Percentiles rank a stretch among this genome's conserved stretches.
Evolutionary conservation across 2,329 filamentous ascomycete species (phyloP).

Genomic region (Daldinia sp.): DNA sequence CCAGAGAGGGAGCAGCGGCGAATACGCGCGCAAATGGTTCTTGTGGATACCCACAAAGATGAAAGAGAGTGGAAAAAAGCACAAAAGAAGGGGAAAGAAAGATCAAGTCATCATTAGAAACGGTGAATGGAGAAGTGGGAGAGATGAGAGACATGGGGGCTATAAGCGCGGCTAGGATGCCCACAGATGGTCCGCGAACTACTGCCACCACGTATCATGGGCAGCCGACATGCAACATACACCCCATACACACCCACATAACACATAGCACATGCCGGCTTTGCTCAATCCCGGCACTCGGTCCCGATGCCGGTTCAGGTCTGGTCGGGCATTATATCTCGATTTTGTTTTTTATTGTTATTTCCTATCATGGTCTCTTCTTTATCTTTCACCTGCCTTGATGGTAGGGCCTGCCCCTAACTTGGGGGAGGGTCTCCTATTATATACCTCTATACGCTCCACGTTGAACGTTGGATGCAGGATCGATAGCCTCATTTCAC

Average conservation of each 20-base stretch:
- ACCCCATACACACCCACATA: too few species aligned
- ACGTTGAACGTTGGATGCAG: constrained; percentile 16
- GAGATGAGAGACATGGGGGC: background rate
- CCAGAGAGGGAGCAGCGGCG: constrained; percentile 7
- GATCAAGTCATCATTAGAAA: background rate
- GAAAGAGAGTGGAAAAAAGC: constrained; percentile 2
- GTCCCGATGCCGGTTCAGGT: constrained; percentile 5
- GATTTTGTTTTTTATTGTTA: constrained; percentile 16
- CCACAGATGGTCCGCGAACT: constrained; percentile 30
- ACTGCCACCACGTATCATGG: constrained; percentile 6
- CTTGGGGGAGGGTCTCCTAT: background rate
- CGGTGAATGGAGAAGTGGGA: constrained; percentile 2
- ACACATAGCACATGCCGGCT: background rate
- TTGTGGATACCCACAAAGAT: constrained; percentile 10
- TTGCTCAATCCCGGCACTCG: background rate
- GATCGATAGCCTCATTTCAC: constrained; percentile 15
- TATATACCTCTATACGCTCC: background rate
- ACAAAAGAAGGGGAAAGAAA: background rate
- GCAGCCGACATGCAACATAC: constrained; percentile 6
- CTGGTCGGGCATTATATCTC: background rate
- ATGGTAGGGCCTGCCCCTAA: background rate
- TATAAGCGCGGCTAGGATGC: constrained; percentile 19
- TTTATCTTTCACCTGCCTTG: background rate
- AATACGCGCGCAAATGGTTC: background rate
- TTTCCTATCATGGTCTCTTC: constrained; percentile 7